Conservation (phyloP, 306 rosid species). For the Psophocarpus tetragonolobus region DNA sequence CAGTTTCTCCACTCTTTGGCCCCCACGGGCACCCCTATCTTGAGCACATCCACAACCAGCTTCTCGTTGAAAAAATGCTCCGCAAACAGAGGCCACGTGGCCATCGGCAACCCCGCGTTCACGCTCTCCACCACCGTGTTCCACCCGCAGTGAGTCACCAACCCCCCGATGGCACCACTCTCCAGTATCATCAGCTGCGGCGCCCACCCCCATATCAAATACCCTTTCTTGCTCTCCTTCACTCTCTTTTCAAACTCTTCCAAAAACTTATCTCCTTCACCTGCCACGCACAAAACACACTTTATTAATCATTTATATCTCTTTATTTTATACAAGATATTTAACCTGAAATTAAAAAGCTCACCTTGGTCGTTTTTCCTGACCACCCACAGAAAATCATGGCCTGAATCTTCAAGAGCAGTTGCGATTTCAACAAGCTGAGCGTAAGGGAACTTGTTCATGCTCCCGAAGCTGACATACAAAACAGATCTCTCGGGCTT, state of each 20-base stretch:
- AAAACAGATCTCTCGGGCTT: slow-evolving; percentile 32
- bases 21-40: slow-evolving; percentile 44
- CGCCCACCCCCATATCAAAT: slow-evolving; percentile 43
- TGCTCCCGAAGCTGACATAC: slow-evolving; percentile 39
- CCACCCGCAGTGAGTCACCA: slow-evolving; percentile 42
- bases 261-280: slow-evolving; percentile 11
- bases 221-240: slow-evolving; percentile 20
- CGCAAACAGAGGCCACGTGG: slow-evolving; percentile 44
- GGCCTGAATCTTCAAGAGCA: slow-evolving; percentile 28
- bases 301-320: no score
- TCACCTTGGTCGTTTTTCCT: slow-evolving; percentile 31
- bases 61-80: slow-evolving; percentile 45
- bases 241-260: slow-evolving; percentile 35
- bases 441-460: slow-evolving; percentile 33
- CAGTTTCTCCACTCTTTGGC: slow-evolving; percentile 37
- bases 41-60: slow-evolving; percentile 38
- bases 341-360: no score
- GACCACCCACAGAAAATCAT: slow-evolving; percentile 38
- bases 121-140: slow-evolving; percentile 40
- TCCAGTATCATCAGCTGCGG: slow-evolving; percentile 39
- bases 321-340: no score
- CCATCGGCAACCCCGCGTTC: slow-evolving; percentile 40
- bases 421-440: slow-evolving; percentile 37
- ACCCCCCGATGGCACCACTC: slow-evolving; percentile 31
- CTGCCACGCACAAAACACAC: no score